Base-by-base conservation (phyloP, 140 eudicot genomes). In the Anethum foeniculum region DNA sequence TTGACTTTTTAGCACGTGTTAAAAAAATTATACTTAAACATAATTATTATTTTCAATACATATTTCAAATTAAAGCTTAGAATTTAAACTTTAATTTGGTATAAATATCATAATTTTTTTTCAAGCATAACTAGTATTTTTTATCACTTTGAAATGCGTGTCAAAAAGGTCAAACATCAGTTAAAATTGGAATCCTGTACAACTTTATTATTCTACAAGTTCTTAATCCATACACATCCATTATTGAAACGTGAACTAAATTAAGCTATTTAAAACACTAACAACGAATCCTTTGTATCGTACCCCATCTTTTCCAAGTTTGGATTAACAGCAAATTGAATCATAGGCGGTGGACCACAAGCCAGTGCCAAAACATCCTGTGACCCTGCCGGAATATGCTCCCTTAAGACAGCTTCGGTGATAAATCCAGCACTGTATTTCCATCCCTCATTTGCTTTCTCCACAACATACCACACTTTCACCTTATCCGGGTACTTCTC, bases 271-370 rank as follows among this genome's bases (percentile, higher is more conserved):
- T 46, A 95, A 83, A 95, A 95, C 87, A 90, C 92, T 84, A 95
- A 71, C 82, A 95, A 86, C 60, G 88, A 84, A 69, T 95, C 88
- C 90, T 93, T 91, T 52, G 87, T 77, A 81, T 95, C 87, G 78
- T 91, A 93, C 18, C 97, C 97, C 92, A 93, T 87, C 84, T 88
- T 91, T 89, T 91, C 97, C 85, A 93, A 85, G 77, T 86, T 91
- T 7, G 98, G 97, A 77, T 88, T 88, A 54, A 93, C 87, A 4
- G 96, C 98, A 51, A 89, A 91, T 65, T 91, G 93, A 83, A 93
- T 84, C 98, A 91, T 93, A 43, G 92, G 90, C 30, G 95, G 98
- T 62, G 98, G 97, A 27, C 98, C 98, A 81, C 98, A 93, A 18
- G 91, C 97, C 86, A 93, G 80, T 0, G 96, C 96, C 89, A 93